A percentile compares a stretch with the other conserved stretches of the same genome.
Evolutionary conservation across 2,329 filamentous ascomycete genomes (phyloP).

Genomic region (Diaporthe vaccinii): DNA sequence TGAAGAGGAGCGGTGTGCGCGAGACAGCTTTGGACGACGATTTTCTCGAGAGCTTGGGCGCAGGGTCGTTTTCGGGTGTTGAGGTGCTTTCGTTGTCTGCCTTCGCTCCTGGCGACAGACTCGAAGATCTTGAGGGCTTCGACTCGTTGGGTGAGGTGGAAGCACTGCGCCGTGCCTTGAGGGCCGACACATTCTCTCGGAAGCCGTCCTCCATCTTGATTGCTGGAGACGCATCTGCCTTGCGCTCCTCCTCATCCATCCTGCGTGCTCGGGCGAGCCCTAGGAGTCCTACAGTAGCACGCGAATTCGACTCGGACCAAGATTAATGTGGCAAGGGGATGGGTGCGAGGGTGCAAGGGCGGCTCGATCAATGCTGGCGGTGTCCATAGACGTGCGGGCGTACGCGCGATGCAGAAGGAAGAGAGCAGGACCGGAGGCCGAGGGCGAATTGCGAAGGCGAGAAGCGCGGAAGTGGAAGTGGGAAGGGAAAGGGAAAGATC

Average conservation of each 20-base stretch:
- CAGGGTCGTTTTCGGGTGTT: slow-evolving; percentile 65
- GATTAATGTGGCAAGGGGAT: slow-evolving; percentile 12
- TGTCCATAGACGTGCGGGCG: slow-evolving; percentile 37
- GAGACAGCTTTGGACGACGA: slow-evolving; percentile 77
- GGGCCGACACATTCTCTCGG: slow-evolving; percentile 51
- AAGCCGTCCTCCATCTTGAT: slow-evolving; percentile 59
- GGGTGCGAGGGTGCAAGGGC: slow-evolving; percentile 19
- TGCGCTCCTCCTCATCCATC: slow-evolving; percentile 49
- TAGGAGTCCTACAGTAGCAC: not conserved
- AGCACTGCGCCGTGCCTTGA: slow-evolving; percentile 56
- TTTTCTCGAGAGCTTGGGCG: slow-evolving; percentile 80
- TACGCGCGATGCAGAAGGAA: slow-evolving; percentile 9
- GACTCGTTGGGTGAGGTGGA: slow-evolving; percentile 57
- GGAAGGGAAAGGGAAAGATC: slow-evolving; percentile 21
- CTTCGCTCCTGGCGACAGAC: slow-evolving; percentile 61
- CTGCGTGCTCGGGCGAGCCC: slow-evolving; percentile 34
- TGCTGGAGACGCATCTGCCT: slow-evolving; percentile 42
- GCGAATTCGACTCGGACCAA: slow-evolving; percentile 1
- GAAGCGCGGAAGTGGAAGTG: slow-evolving; percentile 11
- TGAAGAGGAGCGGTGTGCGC: slow-evolving; percentile 76
- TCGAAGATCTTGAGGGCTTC: slow-evolving; percentile 58
- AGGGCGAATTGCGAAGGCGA: slow-evolving; percentile 14
- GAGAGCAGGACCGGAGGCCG: slow-evolving; percentile 28
- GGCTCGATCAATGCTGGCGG: slow-evolving; percentile 20
- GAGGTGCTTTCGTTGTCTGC: slow-evolving; percentile 62